Evolutionary conservation across 257 asterid species (phyloP), one percentile per base, ranked within the genome.

Genomic region (Thymus mandschuricus): DNA sequence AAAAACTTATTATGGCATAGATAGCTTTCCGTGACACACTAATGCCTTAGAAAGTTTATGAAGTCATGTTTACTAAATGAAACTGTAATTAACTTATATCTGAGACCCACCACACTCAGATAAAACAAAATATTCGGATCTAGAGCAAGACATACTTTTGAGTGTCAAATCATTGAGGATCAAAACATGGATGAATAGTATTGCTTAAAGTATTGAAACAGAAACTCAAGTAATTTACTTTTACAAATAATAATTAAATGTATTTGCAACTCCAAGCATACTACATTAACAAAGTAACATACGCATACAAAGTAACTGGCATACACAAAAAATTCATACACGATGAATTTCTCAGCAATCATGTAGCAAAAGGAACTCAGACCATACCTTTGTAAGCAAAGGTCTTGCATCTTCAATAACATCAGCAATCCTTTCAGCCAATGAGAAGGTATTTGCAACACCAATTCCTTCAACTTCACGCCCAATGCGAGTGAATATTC

Each of bases 401-500:
- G 97, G 99, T 4, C 81, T 92, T 28, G 97, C 88, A 80, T 90
- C 99, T 81, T 87, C 94, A 72, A 95, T 69, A 68, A 88, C 96
- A 71, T 78, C 60, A 43, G 96, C 80, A 83, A 87, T 92, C 70
- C 92, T 84, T 68, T 88, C 86, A 77, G 94, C 96, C 82, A 95
- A 71, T 10, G 91, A 73, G 73, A 75, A 95, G 52, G 97, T 74
- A 61, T 95, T 95, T 6, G 86, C 65, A 54, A 95, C 77, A 48
- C 99, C 98, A 67, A 95, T 90, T 74, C 76, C 88, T 83, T 95
- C 98, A 76, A 87, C 85, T 72, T 92, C 97, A 45, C 96, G 96
- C 3, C 99, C 99, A 76, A 95, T 83, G 77, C 98, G 97, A 35
- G 99, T 95, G 75, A 88, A 95, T 74, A 95, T 92, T 49, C 99